Evolutionary conservation across 73 alveolate genomes (phyloP), one percentile per base, ranked within the genome.

Genomic region (Durusdinium trenchii): DNA sequence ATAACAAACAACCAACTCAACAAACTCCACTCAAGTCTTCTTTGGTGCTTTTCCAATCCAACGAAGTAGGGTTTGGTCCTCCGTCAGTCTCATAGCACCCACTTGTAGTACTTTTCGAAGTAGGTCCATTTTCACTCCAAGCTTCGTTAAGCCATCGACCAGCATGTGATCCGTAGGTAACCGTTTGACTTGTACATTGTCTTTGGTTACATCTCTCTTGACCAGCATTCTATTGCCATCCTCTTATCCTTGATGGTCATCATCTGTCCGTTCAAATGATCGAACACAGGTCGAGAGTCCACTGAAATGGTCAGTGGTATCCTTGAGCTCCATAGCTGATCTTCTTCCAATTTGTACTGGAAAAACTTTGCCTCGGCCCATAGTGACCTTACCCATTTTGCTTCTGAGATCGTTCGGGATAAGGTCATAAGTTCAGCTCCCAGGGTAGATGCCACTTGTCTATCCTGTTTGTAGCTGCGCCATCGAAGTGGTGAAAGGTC

Each of bases 201-300:
- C 54, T 42, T 42, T 1, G 1, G 40, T 61, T 0, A 78, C 47
- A n/a, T 82, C 93, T n/a, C 48, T 35, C 28, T 45, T 47, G 35
- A 82, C 93, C 73, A 82, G n/a, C 73, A 82, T 12, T 82, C 93
- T 0, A 82, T 82, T 47, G 93, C 93, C 48, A 82, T 7, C 14
- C 93, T 0, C 38, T 76, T 82, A 48, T 48, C 93, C 73, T 48
- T 47, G n/a, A 82, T 50, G 50, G 93, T 0, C 73, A 82, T 46
- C 73, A 82, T 38, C 32, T 47, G 93, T 0, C 93, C 93, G 0
- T 46, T 50, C 9, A 82, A n/a, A 30, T 82, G 93, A 14, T 82
- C 93, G 48, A 28, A 82, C 26, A 54, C 93, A 0, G 93, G 93
- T 35, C 48, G 23, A 35, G 73, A 40, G 73, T 82, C 93, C 0